Percentiles rank a stretch among this genome's conserved stretches.
Evolutionary conservation across 2,329 filamentous ascomycete genomes (phyloP).

Genomic region (Chaetomium sp.): DNA sequence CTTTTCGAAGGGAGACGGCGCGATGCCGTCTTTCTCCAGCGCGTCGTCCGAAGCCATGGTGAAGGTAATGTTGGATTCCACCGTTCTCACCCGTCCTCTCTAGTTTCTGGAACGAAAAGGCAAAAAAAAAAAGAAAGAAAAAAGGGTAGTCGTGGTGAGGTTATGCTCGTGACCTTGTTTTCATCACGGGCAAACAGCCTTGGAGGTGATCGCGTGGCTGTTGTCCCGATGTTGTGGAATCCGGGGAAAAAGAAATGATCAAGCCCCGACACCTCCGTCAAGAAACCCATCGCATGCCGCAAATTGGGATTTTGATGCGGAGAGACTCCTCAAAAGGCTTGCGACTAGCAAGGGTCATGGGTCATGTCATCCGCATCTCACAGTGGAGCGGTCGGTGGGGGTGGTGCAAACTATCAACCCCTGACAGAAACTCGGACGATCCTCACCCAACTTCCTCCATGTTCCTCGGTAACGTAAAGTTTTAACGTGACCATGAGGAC

Average conservation of each 20-base stretch:
- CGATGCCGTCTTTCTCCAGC: not conserved
- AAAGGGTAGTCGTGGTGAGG: too few species aligned
- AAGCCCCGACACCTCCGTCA: not conserved
- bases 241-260: slow-evolving; percentile 3
- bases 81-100: too few species aligned
- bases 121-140: too few species aligned
- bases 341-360: too few species aligned
- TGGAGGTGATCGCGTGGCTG: too few species aligned
- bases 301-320: not conserved
- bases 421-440: not conserved
- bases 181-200: too few species aligned
- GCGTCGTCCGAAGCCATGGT: slow-evolving; percentile 12
- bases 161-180: too few species aligned
- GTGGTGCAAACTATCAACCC: not conserved
- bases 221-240: not conserved
- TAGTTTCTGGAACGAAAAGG: too few species aligned
- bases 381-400: not conserved
- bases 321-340: not conserved
- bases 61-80: not conserved
- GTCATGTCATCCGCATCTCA: not conserved
- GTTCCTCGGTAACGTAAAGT: too few species aligned
- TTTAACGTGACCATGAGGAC: too few species aligned
- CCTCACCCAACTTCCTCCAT: too few species aligned
- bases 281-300: not conserved
- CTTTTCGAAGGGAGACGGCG: not conserved